A percentile compares a stretch with the other conserved stretches of the same genome.
These are phyloP conservation scores for Cercospora sp. DNA, from an alignment of 2,329 filamentous ascomycete species.

Conservation along the genomic window DNA sequence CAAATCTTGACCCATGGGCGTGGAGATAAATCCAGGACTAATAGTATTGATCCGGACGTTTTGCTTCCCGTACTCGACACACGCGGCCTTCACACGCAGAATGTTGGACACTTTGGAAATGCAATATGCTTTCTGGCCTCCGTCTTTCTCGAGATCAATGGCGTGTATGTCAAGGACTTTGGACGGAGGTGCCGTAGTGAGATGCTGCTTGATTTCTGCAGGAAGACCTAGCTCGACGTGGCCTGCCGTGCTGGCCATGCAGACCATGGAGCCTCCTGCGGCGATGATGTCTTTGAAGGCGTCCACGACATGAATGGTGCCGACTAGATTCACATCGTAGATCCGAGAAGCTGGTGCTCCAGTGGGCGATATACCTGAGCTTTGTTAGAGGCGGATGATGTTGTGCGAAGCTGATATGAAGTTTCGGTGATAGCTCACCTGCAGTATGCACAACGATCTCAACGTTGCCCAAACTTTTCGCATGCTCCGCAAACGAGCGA, in stretches of 20 bases:
- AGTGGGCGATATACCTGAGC: neutral
- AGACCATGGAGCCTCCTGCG: conserved; percentile 1
- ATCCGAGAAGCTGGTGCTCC: conserved; percentile 3
- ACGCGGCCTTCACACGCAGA: conserved; percentile 4
- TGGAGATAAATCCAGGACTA: conserved; percentile 13
- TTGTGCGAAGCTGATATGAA: neutral
- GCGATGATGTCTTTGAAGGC: conserved; percentile 9
- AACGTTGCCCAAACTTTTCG: neutral
- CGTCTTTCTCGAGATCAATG: neutral
- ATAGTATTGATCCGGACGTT: conserved; percentile 16
- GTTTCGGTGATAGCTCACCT: neutral
- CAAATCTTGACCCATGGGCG: conserved; percentile 3
- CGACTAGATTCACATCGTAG: conserved; percentile 9
- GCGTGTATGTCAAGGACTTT: neutral
- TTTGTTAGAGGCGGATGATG: neutral
- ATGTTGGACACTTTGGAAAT: conserved; percentile 16
- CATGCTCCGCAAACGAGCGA: neutral
- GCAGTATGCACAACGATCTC: neutral
- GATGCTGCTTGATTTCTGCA: neutral
- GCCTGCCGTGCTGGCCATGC: neutral
- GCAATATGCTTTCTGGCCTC: conserved; percentile 5
- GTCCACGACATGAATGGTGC: conserved; percentile 14
- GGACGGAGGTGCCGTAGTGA: neutral
- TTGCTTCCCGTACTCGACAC: conserved; percentile 2
- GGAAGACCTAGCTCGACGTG: neutral